A percentile compares a stretch with the other conserved stretches of the same genome.
Conservation (phyloP, 305 asterid genomes). For the Fraxinus paxiana region DNA sequence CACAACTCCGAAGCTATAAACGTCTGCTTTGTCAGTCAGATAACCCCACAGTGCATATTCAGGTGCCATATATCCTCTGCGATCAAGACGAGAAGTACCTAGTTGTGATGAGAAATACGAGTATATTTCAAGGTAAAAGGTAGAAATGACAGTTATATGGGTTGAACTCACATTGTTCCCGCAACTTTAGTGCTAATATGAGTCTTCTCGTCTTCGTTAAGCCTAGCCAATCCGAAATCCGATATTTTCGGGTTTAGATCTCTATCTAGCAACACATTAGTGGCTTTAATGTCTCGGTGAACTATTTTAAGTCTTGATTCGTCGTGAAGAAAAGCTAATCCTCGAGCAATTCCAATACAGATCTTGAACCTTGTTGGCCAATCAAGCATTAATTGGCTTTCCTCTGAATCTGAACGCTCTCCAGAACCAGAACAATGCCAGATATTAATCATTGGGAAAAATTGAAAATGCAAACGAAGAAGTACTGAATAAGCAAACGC, state of each 20-base stretch:
- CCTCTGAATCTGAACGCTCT: constrained; percentile 30
- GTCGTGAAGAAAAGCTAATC: constrained; percentile 52
- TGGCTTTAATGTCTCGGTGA: constrained; percentile 51
- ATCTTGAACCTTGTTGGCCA: constrained; percentile 49
- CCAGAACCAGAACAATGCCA: not conserved
- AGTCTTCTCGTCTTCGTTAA: constrained; percentile 37
- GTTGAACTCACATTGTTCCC: constrained; percentile 40
- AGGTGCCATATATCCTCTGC: constrained; percentile 24
- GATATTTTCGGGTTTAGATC: constrained; percentile 45
- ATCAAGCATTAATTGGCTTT: constrained; percentile 34
- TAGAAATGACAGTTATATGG: not conserved
- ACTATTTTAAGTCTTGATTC: constrained; percentile 47
- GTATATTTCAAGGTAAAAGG: not conserved
- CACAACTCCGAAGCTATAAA: constrained; percentile 20
- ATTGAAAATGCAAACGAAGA: not conserved
- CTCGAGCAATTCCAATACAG: constrained; percentile 49
- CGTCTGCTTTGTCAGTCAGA: constrained; percentile 10
- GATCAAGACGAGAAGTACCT: not conserved
- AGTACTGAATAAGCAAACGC: not conserved
- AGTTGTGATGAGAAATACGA: not conserved
- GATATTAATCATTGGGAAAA: not conserved
- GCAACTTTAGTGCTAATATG: constrained; percentile 44
- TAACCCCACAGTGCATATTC: constrained; percentile 22
- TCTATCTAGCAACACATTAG: constrained; percentile 43
- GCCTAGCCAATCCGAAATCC: constrained; percentile 48